Evolutionary conservation across 2,329 filamentous ascomycete species (phyloP).

Genomic region (Ophiostoma piceae): DNA sequence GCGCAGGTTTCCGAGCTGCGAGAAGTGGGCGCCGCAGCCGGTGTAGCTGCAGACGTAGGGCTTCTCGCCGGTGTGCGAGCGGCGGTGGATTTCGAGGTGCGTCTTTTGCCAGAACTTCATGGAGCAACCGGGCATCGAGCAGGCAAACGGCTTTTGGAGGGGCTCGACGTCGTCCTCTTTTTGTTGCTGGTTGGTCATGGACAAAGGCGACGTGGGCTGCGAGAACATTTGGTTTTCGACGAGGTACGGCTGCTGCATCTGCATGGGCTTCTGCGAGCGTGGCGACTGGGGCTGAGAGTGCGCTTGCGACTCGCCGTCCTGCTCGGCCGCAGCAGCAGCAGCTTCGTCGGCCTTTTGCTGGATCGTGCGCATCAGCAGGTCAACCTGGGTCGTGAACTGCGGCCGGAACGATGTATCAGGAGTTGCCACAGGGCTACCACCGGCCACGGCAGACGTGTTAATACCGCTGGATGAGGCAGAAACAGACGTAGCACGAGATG

Average conservation of each 20-base stretch:
- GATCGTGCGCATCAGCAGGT: slow-evolving; percentile 83
- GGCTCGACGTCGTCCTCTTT: slow-evolving; percentile 21
- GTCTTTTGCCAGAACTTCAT: slow-evolving; percentile 90
- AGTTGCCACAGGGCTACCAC: neutral
- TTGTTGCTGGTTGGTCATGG: neutral
- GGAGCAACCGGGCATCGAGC: slow-evolving; percentile 65
- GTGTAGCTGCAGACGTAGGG: slow-evolving; percentile 60
- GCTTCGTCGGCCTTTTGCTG: slow-evolving; percentile 56
- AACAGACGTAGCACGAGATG: neutral
- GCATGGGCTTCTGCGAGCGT: neutral
- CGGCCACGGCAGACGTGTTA: slow-evolving; percentile 37
- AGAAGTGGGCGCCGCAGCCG: slow-evolving; percentile 71
- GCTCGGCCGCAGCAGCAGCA: slow-evolving; percentile 27
- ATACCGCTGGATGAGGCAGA: slow-evolving; percentile 17
- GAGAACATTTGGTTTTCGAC: neutral
- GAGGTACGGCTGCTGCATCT: neutral
- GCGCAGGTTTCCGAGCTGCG: slow-evolving; percentile 86
- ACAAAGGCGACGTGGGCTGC: neutral
- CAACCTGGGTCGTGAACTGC: slow-evolving; percentile 74
- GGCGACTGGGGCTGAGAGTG: neutral
- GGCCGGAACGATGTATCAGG: slow-evolving; percentile 34
- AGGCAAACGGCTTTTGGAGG: slow-evolving; percentile 41
- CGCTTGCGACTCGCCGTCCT: slow-evolving; percentile 37
- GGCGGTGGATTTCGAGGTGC: slow-evolving; percentile 82
- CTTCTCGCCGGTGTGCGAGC: slow-evolving; percentile 83